phyloP scores from a whole-genome alignment of 2,329 filamentous ascomycete species.

The Ophiobolus disseminans region DNA sequence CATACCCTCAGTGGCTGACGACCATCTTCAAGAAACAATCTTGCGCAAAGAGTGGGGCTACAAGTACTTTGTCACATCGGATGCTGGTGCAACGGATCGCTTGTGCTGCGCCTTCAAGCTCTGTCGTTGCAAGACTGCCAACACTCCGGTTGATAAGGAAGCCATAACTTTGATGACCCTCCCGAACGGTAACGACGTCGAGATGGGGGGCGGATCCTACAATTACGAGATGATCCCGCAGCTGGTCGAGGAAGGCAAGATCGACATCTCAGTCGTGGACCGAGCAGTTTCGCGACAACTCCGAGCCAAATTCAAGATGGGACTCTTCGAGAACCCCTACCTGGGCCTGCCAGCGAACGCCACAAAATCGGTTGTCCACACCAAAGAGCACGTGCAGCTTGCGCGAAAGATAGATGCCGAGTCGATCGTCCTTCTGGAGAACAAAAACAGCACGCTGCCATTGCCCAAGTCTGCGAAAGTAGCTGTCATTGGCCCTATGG shows the following conservation, averaged over 20 bases:
- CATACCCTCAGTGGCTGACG: conserved; percentile 70
- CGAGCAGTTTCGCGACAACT: conserved; percentile 71
- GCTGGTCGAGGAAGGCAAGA: conserved; percentile 66
- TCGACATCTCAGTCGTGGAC: conserved; percentile 67
- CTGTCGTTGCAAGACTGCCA: conserved; percentile 56
- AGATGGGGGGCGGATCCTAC: conserved; percentile 79
- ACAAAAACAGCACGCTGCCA: conserved; percentile 69
- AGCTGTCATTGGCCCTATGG: conserved; percentile 79
- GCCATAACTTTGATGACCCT: conserved; percentile 69
- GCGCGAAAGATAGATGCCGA: conserved; percentile 72
- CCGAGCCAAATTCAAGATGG: conserved; percentile 71
- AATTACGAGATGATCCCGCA: conserved; percentile 70
- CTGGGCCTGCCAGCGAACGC: conserved; percentile 63
- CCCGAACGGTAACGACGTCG: conserved; percentile 73
- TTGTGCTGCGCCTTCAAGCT: conserved; percentile 70
- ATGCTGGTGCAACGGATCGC: conserved; percentile 75
- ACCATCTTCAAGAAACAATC: conserved; percentile 69
- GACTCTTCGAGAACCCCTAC: conserved; percentile 75
- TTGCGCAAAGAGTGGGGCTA: conserved; percentile 76
- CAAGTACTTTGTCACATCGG: conserved; percentile 70
- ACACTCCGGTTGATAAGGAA: conserved; percentile 67
- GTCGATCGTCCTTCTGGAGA: conserved; percentile 76
- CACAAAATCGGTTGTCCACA: conserved; percentile 68
- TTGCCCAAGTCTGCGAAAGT: conserved; percentile 71
- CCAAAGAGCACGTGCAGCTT: conserved; percentile 63